Percentiles rank a stretch among this genome's conserved stretches.
Conservation (phyloP, 2,329 filamentous ascomycete genomes). For the Cladobotryum protrusum region DNA sequence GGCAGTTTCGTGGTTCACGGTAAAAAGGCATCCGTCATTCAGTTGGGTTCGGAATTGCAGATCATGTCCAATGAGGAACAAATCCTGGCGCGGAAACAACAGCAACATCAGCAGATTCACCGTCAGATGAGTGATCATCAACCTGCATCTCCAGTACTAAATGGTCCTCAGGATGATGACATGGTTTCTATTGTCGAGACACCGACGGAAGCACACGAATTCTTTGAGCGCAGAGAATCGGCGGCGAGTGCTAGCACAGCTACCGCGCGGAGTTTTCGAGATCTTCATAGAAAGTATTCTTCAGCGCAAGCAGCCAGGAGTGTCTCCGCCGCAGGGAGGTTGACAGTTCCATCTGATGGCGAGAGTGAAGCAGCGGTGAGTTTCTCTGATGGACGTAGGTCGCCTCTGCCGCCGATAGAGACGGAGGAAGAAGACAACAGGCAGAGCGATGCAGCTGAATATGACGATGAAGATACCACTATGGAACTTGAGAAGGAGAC, state of each 20-base stretch:
- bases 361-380: conserved; percentile 56
- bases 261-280: conserved; percentile 59
- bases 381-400: conserved; percentile 52
- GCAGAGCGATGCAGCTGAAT: background rate
- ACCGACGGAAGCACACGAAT: conserved; percentile 35
- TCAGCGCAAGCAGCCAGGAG: conserved; percentile 43
- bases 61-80: conserved; percentile 69
- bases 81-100: conserved; percentile 54
- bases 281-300: conserved; percentile 55
- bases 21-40: conserved; percentile 95
- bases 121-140: conserved; percentile 17
- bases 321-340: conserved; percentile 32
- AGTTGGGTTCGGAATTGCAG: conserved; percentile 89
- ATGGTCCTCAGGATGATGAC: conserved; percentile 39
- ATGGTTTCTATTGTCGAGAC: conserved; percentile 46
- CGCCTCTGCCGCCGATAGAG: conserved; percentile 49
- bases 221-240: conserved; percentile 51
- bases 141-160: conserved; percentile 29
- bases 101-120: conserved; percentile 38
- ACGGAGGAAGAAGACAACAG: conserved; percentile 21
- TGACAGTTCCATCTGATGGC: conserved; percentile 48
- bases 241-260: conserved; percentile 60
- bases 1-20: conserved; percentile 95
- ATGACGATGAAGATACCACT: conserved; percentile 7
- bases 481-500: conserved; percentile 15